Evolutionary conservation across 306 rosid species (phyloP).

Genomic region (Rosa lucieae): DNA sequence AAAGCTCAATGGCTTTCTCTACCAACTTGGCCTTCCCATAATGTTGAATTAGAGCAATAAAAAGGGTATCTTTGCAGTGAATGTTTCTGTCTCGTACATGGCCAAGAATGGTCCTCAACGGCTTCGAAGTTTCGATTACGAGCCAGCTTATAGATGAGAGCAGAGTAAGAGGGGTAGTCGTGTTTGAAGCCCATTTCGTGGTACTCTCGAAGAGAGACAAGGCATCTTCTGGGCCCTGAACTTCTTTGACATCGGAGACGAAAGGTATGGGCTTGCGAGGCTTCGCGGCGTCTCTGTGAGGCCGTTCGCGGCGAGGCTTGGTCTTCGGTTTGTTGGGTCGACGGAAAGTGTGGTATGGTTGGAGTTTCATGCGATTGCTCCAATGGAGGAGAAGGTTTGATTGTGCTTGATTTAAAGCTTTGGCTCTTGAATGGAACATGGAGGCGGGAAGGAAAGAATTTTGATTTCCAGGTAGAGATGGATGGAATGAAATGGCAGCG

Average conservation of each 20-base stretch:
- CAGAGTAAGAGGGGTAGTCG: conserved; percentile 81
- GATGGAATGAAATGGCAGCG: too few relatives aligned
- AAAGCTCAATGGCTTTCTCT: conserved; percentile 61
- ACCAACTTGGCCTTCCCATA: conserved; percentile 52
- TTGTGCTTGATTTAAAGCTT: conserved; percentile 20
- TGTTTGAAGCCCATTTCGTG: conserved; percentile 59
- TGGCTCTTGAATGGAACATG: conserved; percentile 37
- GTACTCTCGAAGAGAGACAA: conserved; percentile 57
- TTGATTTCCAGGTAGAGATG: neutral
- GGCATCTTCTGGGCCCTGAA: conserved; percentile 59
- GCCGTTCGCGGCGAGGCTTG: conserved; percentile 22
- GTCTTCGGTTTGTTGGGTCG: conserved; percentile 15
- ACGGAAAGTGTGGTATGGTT: conserved; percentile 13
- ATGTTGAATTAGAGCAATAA: conserved; percentile 72
- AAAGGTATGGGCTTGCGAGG: conserved; percentile 53
- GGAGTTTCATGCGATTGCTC: conserved; percentile 24
- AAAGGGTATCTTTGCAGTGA: conserved; percentile 60
- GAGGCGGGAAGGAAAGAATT: conserved; percentile 12
- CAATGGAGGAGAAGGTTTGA: conserved; percentile 16
- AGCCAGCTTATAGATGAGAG: conserved; percentile 78
- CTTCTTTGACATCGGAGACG: conserved; percentile 52
- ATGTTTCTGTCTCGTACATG: conserved; percentile 43
- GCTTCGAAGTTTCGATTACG: conserved; percentile 63
- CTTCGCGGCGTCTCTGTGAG: conserved; percentile 25
- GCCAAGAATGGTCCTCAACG: conserved; percentile 54